These are phyloP conservation scores for Letharia columbiana DNA, from an alignment of 495 filamentous ascomycete species.

Conservation along the genomic window DNA sequence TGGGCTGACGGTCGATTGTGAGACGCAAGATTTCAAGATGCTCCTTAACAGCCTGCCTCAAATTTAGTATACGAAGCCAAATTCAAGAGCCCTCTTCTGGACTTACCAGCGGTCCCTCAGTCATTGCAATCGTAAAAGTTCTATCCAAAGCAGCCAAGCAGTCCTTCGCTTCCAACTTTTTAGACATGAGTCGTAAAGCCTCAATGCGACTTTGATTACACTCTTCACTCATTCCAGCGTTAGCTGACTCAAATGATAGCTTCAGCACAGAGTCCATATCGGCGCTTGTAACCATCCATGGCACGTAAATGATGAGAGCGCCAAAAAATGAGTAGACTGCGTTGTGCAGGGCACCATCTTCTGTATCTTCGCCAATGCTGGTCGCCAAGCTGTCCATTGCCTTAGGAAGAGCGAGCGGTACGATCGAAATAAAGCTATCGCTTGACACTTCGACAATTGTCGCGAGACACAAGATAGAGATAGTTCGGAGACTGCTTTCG, in stretches of 20 bases:
- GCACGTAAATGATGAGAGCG: constrained; percentile 68
- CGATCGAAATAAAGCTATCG: constrained; percentile 70
- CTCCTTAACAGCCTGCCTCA: constrained; percentile 52
- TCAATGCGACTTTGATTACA: constrained; percentile 56
- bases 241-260: constrained; percentile 62
- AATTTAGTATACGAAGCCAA: constrained; percentile 20
- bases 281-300: constrained; percentile 70
- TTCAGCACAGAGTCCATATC: constrained; percentile 62
- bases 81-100: background rate
- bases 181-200: constrained; percentile 61
- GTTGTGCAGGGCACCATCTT: constrained; percentile 61
- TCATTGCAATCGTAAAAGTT: constrained; percentile 57
- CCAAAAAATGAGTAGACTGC: constrained; percentile 71
- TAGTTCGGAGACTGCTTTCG: constrained; percentile 62
- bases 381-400: constrained; percentile 58
- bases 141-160: constrained; percentile 59
- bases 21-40: constrained; percentile 55
- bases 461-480: constrained; percentile 79
- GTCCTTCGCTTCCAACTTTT: constrained; percentile 59
- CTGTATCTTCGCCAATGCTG: constrained; percentile 45
- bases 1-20: constrained; percentile 66
- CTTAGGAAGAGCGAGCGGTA: constrained; percentile 64
- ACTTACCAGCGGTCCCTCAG: constrained; percentile 50
- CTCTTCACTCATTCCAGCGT: constrained; percentile 43
- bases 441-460: constrained; percentile 82